Base-by-base conservation (phyloP, 805 yeast species). In the Hanseniaspora mollemarum region DNA sequence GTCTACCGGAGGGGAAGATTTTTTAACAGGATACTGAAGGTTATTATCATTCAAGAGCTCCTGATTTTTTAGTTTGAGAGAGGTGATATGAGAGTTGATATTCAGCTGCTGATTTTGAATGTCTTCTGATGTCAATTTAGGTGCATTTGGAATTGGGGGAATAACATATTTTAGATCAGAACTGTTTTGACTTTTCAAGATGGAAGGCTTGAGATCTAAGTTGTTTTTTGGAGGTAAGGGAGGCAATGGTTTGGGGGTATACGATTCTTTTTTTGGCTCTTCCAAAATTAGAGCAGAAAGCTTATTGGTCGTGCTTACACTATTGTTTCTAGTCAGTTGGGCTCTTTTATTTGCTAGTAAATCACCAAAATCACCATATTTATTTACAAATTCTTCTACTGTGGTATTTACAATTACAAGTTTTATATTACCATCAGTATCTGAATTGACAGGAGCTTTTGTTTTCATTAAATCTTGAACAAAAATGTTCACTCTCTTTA, bases 121-220 rank as follows among this genome's bases (percentile, higher is more conserved):
- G 16, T 33, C 29, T 8, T 25, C 22, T 4, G 16, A 18, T 9
- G 43, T 32, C 4, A 48, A 28, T 21, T 40, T 48, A 16, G 51
- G 51, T 2, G 51, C 51, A 2, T 42, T 33, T 32, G 51, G 51
- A 19, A 48, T 48, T 1, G 51, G 51, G 4, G 51, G 51, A 21
- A 48, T 48, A 33, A 33, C 45, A 33, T 48, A 48, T 28, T 48
- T 48, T 3, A 48, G 19, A 21, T 48, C 45, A 6, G 43, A 18
- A 22, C 45, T 33, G 3, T 32, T 35, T 40, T 38, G 18, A 40
- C 35, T 40, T 26, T 48, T 48, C 16, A 48, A 19, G 10, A 48
- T 4, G 4, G 43, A 25, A 10, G 44, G 51, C 18, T 48, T 48
- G 9, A 48, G 43, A 33, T 48, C 45, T 29, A 29, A 16, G n/a